A percentile compares a stretch with the other conserved stretches of the same genome.
Conservation (phyloP, 2,329 filamentous ascomycete species). For the Nothophoma quercina region DNA sequence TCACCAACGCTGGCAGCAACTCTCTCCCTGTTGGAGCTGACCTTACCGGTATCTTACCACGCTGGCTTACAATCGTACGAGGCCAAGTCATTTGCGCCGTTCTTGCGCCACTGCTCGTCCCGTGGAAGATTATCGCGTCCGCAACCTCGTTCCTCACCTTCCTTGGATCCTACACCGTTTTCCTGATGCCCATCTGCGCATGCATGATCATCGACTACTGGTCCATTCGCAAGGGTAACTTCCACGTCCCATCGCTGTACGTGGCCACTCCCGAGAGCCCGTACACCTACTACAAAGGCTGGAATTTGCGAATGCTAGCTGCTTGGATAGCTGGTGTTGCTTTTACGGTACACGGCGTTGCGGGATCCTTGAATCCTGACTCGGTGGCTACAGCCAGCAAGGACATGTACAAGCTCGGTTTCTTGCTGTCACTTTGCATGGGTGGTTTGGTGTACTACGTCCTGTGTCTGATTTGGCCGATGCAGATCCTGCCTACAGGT, state of each 20-base stretch:
- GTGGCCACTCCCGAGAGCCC: constrained; percentile 15
- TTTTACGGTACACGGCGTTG: constrained; percentile 30
- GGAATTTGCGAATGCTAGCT: constrained; percentile 30
- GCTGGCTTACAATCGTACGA: constrained; percentile 37
- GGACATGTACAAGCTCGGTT: constrained; percentile 31
- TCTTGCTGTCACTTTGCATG: constrained; percentile 23
- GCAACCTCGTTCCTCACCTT: constrained; percentile 37
- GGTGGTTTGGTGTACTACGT: constrained; percentile 25
- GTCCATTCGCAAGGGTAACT: constrained; percentile 27
- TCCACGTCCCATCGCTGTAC: constrained; percentile 29
- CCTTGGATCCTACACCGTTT: constrained; percentile 35
- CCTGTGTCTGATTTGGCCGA: constrained; percentile 24
- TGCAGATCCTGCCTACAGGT: constrained; percentile 20
- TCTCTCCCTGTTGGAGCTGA: constrained; percentile 36
- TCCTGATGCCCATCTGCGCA: constrained; percentile 35
- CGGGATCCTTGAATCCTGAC: constrained; percentile 22
- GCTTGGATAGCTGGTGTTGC: constrained; percentile 27
- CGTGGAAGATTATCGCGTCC: constrained; percentile 40
- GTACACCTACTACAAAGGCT: constrained; percentile 30
- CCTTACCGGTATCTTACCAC: constrained; percentile 32
- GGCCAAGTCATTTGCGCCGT: constrained; percentile 23
- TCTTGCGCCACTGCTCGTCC: constrained; percentile 6
- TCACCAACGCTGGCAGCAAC: constrained; percentile 40
- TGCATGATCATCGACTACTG: constrained; percentile 32
- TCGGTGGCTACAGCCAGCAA: constrained; percentile 25